phyloP scores from a whole-genome alignment of 2,329 filamentous ascomycete species.

The Curvularia spicifera region DNA sequence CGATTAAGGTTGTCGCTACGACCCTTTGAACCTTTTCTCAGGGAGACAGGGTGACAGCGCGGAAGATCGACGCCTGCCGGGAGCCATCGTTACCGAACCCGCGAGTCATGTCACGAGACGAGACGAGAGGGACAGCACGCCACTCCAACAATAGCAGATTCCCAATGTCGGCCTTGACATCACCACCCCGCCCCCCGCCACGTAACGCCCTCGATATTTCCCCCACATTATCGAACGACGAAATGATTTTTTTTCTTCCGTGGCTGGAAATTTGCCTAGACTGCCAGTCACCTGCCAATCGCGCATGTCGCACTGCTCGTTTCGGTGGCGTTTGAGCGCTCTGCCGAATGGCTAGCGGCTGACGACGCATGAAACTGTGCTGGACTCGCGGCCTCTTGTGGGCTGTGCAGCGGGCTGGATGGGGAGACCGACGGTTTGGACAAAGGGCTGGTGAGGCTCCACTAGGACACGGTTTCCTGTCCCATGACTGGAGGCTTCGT shows the following conservation, averaged over 20 bases:
- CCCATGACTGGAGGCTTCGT: conserved; percentile 1
- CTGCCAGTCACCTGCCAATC: neutral
- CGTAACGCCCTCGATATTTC: conserved; percentile 2
- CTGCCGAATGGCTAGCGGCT: conserved; percentile 29
- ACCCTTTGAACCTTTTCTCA: neutral
- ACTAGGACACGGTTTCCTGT: conserved; percentile 3
- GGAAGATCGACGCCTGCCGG: conserved; percentile 17
- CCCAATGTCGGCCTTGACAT: conserved; percentile 16
- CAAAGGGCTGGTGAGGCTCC: conserved; percentile 9
- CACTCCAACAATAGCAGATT: conserved; percentile 28
- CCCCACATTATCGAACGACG: neutral
- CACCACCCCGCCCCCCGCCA: conserved; percentile 10
- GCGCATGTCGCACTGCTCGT: conserved; percentile 22
- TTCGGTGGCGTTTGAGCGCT: conserved; percentile 36
- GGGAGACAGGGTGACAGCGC: conserved; percentile 4
- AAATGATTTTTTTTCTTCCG: neutral
- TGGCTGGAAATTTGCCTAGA: neutral
- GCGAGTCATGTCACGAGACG: conserved; percentile 9
- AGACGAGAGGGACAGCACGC: conserved; percentile 4
- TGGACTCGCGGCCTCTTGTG: conserved; percentile 25
- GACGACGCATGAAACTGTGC: conserved; percentile 46
- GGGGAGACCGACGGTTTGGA: conserved; percentile 4
- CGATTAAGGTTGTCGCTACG: neutral
- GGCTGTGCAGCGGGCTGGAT: conserved; percentile 19
- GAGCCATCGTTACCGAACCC: conserved; percentile 11